phyloP scores from a whole-genome alignment of 179 eudicot genomes.

The Actinidia polygama region DNA sequence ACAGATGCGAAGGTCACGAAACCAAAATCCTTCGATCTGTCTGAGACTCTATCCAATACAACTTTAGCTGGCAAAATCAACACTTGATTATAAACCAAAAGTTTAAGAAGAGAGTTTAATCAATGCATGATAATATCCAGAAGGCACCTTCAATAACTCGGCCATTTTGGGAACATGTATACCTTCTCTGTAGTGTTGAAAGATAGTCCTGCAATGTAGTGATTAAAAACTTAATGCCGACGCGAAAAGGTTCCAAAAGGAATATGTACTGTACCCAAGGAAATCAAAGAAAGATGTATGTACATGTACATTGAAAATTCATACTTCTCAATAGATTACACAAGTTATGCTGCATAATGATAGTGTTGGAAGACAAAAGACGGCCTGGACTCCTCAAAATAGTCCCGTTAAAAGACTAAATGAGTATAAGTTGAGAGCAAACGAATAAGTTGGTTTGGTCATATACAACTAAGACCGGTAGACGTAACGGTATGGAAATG shows the following conservation, averaged over 20 bases:
- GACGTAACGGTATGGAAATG: no score
- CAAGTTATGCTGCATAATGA: neutral
- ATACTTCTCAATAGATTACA: neutral
- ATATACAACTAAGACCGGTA: no score
- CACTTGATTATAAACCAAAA: neutral
- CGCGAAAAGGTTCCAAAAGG: neutral
- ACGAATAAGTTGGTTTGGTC: no score
- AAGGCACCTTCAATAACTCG: conserved; percentile 69
- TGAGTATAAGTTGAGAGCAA: no score
- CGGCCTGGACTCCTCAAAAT: neutral
- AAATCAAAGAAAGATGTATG: neutral
- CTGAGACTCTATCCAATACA: conserved; percentile 64
- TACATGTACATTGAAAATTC: neutral
- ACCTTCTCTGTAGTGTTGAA: conserved; percentile 72
- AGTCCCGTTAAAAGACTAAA: neutral
- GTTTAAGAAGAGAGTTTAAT: neutral
- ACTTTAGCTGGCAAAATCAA: conserved; percentile 56
- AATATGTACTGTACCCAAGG: neutral
- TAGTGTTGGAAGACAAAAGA: neutral
- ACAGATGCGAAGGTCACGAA: conserved; percentile 74
- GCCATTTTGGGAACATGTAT: conserved; percentile 71
- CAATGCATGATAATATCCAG: neutral
- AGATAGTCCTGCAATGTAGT: conserved; percentile 58
- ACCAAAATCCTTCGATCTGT: conserved; percentile 78
- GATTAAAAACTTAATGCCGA: neutral